A percentile compares a stretch with the other conserved stretches of the same genome.
phyloP scores from a whole-genome alignment of 306 rosid species.

The Dicorynia guianensis region DNA sequence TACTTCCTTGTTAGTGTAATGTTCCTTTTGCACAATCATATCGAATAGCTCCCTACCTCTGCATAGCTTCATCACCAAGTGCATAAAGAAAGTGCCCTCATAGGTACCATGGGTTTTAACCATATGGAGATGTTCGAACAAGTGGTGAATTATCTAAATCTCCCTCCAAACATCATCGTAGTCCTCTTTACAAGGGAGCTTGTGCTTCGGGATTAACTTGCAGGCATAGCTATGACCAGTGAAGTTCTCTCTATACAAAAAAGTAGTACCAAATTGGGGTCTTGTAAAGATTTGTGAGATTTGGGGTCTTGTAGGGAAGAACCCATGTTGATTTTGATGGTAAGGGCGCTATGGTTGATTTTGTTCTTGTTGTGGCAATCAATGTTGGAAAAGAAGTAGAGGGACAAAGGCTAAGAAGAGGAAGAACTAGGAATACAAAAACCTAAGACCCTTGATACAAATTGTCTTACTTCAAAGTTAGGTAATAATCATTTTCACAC shows the following conservation, averaged over 20 bases:
- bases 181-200: slow-evolving; percentile 59
- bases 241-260: slow-evolving; percentile 45
- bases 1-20: slow-evolving; percentile 61
- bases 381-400: not conserved
- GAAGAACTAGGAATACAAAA: not conserved
- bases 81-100: slow-evolving; percentile 53
- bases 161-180: slow-evolving; percentile 67
- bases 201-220: slow-evolving; percentile 60
- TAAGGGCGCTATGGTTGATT: slow-evolving; percentile 30
- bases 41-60: slow-evolving; percentile 61
- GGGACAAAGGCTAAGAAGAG: not conserved
- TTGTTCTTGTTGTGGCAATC: slow-evolving; percentile 26
- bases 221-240: slow-evolving; percentile 49
- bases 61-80: slow-evolving; percentile 69
- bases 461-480: not conserved
- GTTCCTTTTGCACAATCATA: slow-evolving; percentile 62
- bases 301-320: slow-evolving; percentile 48
- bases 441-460: not conserved
- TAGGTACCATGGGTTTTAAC: slow-evolving; percentile 56
- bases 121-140: slow-evolving; percentile 51
- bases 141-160: slow-evolving; percentile 73
- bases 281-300: slow-evolving; percentile 45
- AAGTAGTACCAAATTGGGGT: slow-evolving; percentile 66
- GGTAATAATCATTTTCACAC: slow-evolving; percentile 1
- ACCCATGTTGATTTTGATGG: slow-evolving; percentile 54